A percentile compares a stretch with the other conserved stretches of the same genome.
These are phyloP conservation scores for Obba rivulosa DNA, from an alignment of 768 basidiomycete species.

Conservation along the genomic window DNA sequence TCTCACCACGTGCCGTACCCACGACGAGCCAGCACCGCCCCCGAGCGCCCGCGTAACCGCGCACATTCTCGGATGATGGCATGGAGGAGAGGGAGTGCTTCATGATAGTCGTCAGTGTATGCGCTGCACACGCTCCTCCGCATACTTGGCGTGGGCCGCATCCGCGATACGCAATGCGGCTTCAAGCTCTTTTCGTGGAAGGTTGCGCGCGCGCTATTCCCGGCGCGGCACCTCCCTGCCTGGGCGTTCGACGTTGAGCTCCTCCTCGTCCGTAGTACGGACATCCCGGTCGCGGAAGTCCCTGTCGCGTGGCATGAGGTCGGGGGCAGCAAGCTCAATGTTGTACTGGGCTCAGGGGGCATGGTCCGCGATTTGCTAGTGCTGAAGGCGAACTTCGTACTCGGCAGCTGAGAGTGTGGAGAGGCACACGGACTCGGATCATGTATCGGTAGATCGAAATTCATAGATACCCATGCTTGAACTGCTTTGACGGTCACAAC, in stretches of 20 bases:
- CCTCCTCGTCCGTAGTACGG: constrained; percentile 72
- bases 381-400: constrained; percentile 72
- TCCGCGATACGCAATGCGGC: constrained; percentile 94
- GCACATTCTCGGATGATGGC: constrained; percentile 66
- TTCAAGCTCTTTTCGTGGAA: constrained; percentile 92
- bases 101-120: constrained; percentile 59
- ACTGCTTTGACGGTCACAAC: too few species aligned
- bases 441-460: too few species aligned
- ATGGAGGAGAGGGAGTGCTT: constrained; percentile 51
- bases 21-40: constrained; percentile 53
- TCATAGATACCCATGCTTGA: too few species aligned
- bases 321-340: constrained; percentile 84
- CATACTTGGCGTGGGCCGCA: constrained; percentile 84
- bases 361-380: constrained; percentile 88
- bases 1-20: constrained; percentile 51
- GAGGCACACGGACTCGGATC: constrained; percentile 11
- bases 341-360: constrained; percentile 77
- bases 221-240: constrained; percentile 76
- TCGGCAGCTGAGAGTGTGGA: constrained; percentile 50
- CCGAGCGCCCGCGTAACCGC: constrained; percentile 46
- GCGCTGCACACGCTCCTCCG: constrained; percentile 86
- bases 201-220: constrained; percentile 81
- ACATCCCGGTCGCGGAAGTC: constrained; percentile 80
- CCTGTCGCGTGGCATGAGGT: constrained; percentile 94
- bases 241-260: constrained; percentile 99